phyloP scores from a whole-genome alignment of 805 yeast genomes.

The Wickerhamiella kurtzmanii region DNA sequence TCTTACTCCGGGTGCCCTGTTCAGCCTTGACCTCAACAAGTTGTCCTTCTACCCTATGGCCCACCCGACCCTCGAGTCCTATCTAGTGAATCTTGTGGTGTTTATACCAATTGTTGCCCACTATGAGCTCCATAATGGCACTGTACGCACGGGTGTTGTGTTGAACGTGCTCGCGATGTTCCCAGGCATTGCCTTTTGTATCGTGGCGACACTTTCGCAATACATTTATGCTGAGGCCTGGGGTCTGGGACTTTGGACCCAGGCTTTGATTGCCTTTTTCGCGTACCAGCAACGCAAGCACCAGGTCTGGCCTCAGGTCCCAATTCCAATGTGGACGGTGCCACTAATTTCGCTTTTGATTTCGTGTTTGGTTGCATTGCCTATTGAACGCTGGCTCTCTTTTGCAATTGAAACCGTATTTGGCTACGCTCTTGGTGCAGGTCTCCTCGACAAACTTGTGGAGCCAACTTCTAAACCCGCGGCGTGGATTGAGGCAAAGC shows the following conservation, averaged over 20 bases:
- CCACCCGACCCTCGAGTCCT: conserved; percentile 49
- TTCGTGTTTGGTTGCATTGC: conserved; percentile 30
- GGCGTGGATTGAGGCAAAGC: conserved; percentile 47
- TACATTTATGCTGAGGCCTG: background rate
- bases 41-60: conserved; percentile 63
- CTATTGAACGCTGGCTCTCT: conserved; percentile 54
- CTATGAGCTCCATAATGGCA: conserved; percentile 65
- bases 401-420: conserved; percentile 53
- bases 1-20: conserved; percentile 44
- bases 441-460: conserved; percentile 41
- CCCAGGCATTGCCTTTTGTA: conserved; percentile 51
- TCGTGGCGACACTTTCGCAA: conserved; percentile 4
- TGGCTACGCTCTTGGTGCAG: conserved; percentile 48
- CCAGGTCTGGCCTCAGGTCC: conserved; percentile 2
- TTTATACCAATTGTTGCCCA: conserved; percentile 46
- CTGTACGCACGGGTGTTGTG: conserved; percentile 73
- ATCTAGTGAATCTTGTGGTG: conserved; percentile 44
- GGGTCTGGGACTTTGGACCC: conserved; percentile 34
- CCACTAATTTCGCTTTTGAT: conserved; percentile 44
- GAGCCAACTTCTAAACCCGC: conserved; percentile 47
- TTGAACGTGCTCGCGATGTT: conserved; percentile 57
- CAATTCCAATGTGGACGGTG: conserved; percentile 43
- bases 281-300: conserved; percentile 35
- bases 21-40: conserved; percentile 35
- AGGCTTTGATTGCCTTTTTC: conserved; percentile 49